Percentiles rank a stretch among this genome's conserved stretches.
phyloP scores from a whole-genome alignment of 495 filamentous ascomycete species.

The Tuber borchii region DNA sequence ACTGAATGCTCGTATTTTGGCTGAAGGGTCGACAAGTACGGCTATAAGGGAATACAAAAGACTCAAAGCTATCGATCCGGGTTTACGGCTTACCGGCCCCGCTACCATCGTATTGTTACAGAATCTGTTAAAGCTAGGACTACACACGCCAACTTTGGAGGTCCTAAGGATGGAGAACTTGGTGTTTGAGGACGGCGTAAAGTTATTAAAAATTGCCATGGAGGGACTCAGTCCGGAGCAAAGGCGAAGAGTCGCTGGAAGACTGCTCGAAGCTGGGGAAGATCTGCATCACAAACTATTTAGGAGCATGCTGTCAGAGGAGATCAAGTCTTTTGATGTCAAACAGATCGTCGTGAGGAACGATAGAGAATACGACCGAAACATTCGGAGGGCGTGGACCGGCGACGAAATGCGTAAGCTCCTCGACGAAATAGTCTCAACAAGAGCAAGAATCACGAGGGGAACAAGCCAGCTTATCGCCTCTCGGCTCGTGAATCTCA shows the following conservation, averaged over 20 bases:
- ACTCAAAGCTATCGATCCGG: conserved; percentile 18
- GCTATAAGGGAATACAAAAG: conserved; percentile 10
- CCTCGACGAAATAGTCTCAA: conserved; percentile 15
- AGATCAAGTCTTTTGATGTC: conserved; percentile 7
- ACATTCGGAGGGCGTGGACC: background rate
- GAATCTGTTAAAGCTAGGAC: conserved; percentile 13
- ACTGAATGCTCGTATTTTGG: background rate
- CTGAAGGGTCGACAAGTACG: conserved; percentile 16
- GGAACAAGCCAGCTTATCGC: conserved; percentile 25
- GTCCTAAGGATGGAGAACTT: conserved; percentile 22
- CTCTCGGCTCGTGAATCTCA: conserved; percentile 19
- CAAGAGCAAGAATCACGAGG: conserved; percentile 12
- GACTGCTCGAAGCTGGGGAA: conserved; percentile 3
- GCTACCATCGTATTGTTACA: conserved; percentile 16
- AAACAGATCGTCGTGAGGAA: conserved; percentile 4
- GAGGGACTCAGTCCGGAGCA: conserved; percentile 12
- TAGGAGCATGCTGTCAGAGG: conserved; percentile 17
- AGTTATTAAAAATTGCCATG: conserved; percentile 17
- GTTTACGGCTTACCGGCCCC: conserved; percentile 19
- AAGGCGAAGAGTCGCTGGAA: conserved; percentile 3
- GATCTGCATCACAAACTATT: conserved; percentile 12
- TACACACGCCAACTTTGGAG: conserved; percentile 15
- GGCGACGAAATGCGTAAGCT: conserved; percentile 5
- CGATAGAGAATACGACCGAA: background rate
- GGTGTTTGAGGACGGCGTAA: conserved; percentile 17